Conservation (phyloP, 495 filamentous ascomycete genomes). For the Trichocladium uniseriatum region DNA sequence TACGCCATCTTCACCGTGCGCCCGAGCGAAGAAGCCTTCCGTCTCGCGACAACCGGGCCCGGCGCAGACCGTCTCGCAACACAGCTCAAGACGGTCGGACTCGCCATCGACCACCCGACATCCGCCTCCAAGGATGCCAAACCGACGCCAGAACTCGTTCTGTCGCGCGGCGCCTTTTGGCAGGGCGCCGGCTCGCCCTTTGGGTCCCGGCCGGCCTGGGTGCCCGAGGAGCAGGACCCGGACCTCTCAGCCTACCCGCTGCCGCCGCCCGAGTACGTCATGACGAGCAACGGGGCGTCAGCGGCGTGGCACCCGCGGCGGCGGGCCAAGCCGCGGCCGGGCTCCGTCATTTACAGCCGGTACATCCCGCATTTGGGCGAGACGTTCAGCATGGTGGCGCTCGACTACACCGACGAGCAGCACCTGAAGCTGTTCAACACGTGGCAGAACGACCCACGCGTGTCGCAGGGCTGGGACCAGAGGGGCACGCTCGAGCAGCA, state of each 20-base stretch:
- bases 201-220: slow-evolving; percentile 54
- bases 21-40: slow-evolving; percentile 45
- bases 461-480: slow-evolving; percentile 61
- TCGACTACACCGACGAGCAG: slow-evolving; percentile 44
- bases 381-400: slow-evolving; percentile 55
- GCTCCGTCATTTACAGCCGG: slow-evolving; percentile 55
- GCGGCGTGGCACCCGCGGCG: slow-evolving; percentile 50
- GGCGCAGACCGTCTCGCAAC: slow-evolving; percentile 32
- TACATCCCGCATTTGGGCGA: slow-evolving; percentile 58
- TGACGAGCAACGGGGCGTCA: slow-evolving; percentile 33
- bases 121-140: background rate
- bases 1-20: slow-evolving; percentile 51
- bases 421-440: slow-evolving; percentile 54
- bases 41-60: slow-evolving; percentile 37
- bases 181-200: slow-evolving; percentile 58
- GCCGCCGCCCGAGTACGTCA: slow-evolving; percentile 45
- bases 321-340: slow-evolving; percentile 50
- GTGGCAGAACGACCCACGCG: slow-evolving; percentile 65
- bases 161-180: slow-evolving; percentile 52
- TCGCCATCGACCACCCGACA: slow-evolving; percentile 43
- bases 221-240: slow-evolving; percentile 32
- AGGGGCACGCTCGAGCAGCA: slow-evolving; percentile 56
- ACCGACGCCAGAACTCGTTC: slow-evolving; percentile 27
- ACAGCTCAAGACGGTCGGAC: slow-evolving; percentile 45
- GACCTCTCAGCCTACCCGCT: slow-evolving; percentile 40